phyloP scores from a whole-genome alignment of 106 monocot species.

The Dioscorea alata region DNA sequence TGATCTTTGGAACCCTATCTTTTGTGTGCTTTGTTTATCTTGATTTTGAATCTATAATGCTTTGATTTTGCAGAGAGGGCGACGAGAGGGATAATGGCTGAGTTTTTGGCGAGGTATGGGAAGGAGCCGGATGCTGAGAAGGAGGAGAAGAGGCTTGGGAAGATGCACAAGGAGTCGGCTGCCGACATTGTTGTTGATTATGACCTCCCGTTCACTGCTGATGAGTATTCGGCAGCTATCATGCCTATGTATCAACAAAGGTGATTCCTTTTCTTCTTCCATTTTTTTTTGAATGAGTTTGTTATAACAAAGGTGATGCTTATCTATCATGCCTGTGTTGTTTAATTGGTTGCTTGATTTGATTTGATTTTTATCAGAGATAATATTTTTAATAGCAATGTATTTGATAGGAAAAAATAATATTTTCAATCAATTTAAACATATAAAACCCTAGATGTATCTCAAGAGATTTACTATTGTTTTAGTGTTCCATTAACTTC shows the following conservation, averaged over 20 bases:
- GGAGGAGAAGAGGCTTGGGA: conserved; percentile 56
- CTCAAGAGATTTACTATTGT: no score
- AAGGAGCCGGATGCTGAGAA: conserved; percentile 38
- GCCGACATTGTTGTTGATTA: conserved; percentile 49
- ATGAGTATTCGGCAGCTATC: conserved; percentile 39
- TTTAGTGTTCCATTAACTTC: no score
- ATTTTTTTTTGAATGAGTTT: not conserved
- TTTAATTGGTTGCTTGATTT: no score
- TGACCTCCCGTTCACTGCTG: conserved; percentile 30
- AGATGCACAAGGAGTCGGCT: conserved; percentile 53
- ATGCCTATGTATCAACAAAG: conserved; percentile 45
- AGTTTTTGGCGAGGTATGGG: conserved; percentile 47
- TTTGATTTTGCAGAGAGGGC: conserved; percentile 33
- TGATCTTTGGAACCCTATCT: not conserved
- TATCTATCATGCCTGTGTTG: not conserved
- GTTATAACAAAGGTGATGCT: not conserved
- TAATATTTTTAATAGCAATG: no score
- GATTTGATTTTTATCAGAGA: no score
- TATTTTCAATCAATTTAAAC: no score
- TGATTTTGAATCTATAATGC: not conserved
- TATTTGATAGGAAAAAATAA: no score
- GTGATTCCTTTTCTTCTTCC: conserved; percentile 7
- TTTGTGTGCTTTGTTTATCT: not conserved
- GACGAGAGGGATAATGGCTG: conserved; percentile 33
- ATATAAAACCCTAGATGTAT: no score